Evolutionary conservation across 2,329 filamentous ascomycete genomes (phyloP).

Genomic region (Alternaria postmessia): DNA sequence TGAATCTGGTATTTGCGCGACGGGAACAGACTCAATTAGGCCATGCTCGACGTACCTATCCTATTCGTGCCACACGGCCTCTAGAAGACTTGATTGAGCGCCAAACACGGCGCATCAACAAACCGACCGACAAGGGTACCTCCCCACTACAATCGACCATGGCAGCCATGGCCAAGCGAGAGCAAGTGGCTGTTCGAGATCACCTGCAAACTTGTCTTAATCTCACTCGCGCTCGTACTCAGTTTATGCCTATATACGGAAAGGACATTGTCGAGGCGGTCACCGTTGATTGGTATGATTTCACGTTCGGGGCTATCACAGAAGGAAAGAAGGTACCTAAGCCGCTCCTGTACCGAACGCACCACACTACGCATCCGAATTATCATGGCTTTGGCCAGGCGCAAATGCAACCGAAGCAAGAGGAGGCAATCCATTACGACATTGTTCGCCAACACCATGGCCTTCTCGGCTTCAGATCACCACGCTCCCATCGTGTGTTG

Average conservation of each 20-base stretch:
- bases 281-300: slow-evolving; percentile 61
- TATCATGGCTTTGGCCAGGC: slow-evolving; percentile 32
- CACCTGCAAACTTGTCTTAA: slow-evolving; percentile 83
- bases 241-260: slow-evolving; percentile 83
- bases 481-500: slow-evolving; percentile 36
- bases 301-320: slow-evolving; percentile 51
- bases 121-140: slow-evolving; percentile 59
- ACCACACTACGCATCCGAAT: slow-evolving; percentile 16
- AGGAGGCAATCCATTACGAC: slow-evolving; percentile 44
- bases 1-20: slow-evolving; percentile 78
- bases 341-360: slow-evolving; percentile 16
- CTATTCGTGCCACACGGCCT: slow-evolving; percentile 69
- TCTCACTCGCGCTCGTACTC: slow-evolving; percentile 80
- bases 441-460: slow-evolving; percentile 51
- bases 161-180: slow-evolving; percentile 71
- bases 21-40: slow-evolving; percentile 70
- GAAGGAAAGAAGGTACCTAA: slow-evolving; percentile 42
- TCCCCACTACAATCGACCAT: slow-evolving; percentile 74
- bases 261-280: slow-evolving; percentile 78
- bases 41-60: slow-evolving; percentile 48
- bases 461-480: slow-evolving; percentile 41
- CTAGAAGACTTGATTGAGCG: slow-evolving; percentile 76
- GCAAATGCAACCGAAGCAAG: slow-evolving; percentile 28
- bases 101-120: slow-evolving; percentile 67
- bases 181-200: slow-evolving; percentile 72